Base-by-base conservation (phyloP, 805 yeast species). In the Monosporozyma servazzii region DNA sequence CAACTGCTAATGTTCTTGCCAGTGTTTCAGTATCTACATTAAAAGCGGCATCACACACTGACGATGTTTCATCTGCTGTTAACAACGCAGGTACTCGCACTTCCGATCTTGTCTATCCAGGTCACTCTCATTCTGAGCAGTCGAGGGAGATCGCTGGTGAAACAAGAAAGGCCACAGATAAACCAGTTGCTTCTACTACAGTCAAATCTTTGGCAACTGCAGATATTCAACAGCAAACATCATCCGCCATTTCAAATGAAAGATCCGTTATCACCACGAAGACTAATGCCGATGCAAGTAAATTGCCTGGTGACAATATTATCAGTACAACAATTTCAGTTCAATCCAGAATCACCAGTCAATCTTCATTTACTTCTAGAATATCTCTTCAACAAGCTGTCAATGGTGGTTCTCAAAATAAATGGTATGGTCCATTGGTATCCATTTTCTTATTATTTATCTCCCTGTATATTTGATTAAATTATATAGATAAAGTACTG, bases 201-300 rank as follows among this genome's bases (percentile, higher is more conserved):
- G 25, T 18, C 18, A 20, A 18, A 7, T 39, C 42, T 39, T 5
- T 5, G 3, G 15, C 13, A 17, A 3, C 23, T 2, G 11, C 42
- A 6, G 18, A 7, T 18, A 18, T 20, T 23, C 9, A 21, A 15
- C 21, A 21, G 8, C 23, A 18, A 44, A 20, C 2, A 3, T 10
- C n/a, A 10, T n/a, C 47, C 13, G 4, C 6, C 4, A 44, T 1
- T 18, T 25, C 44, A 37, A 65, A 91, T 84, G 73, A n/a, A n/a
- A n/a, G n/a, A n/a, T n/a, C n/a, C n/a, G n/a, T 83, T 88, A 83
- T 91, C 89, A 75, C 98, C 97, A 60, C 81, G 3, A 69, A 75
- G 3, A 71, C 75, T 0, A 33, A 33, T 33, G n/a, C 17, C 5
- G 4, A 33, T 46, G 45, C 25, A 23, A 18, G 18, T 9, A 9